Conservation (phyloP, 2,329 filamentous ascomycete genomes). For the Aspergillus fijiensis region DNA sequence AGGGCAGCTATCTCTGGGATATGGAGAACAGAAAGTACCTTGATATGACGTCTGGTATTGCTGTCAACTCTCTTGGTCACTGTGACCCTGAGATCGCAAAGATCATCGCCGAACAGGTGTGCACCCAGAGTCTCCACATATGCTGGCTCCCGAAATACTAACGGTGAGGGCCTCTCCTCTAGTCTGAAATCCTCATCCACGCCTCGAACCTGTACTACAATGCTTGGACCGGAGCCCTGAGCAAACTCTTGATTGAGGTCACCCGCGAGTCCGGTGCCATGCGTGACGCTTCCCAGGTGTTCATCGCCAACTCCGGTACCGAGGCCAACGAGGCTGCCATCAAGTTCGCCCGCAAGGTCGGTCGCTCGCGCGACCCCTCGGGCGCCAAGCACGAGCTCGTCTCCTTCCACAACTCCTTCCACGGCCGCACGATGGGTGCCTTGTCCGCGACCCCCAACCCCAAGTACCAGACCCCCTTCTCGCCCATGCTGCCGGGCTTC, state of each 20-base stretch:
- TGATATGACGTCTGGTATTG: slow-evolving; percentile 94
- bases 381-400: slow-evolving; percentile 79
- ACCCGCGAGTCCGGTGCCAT: slow-evolving; percentile 79
- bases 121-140: slow-evolving; percentile 5
- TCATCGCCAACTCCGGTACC: slow-evolving; percentile 93
- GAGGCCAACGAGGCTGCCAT: slow-evolving; percentile 98
- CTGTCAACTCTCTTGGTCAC: slow-evolving; percentile 89
- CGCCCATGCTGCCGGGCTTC: slow-evolving; percentile 94
- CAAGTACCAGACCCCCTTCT: slow-evolving; percentile 94
- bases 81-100: slow-evolving; percentile 75
- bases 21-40: slow-evolving; percentile 85
- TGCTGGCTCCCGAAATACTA: not conserved
- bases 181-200: slow-evolving; percentile 76
- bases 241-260: slow-evolving; percentile 77
- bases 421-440: slow-evolving; percentile 93
- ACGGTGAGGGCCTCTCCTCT: slow-evolving; percentile 6
- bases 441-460: slow-evolving; percentile 96
- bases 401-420: slow-evolving; percentile 89
- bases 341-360: slow-evolving; percentile 92
- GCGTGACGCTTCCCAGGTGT: slow-evolving; percentile 75
- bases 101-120: slow-evolving; percentile 74
- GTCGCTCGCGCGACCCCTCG: slow-evolving; percentile 70
- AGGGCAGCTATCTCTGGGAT: slow-evolving; percentile 88
- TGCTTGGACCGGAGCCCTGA: slow-evolving; percentile 87
- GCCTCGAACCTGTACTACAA: slow-evolving; percentile 97